Evolutionary conservation across 257 asterid species (phyloP), one percentile per base, ranked within the genome.

Genomic region (Thymus quinquecostatus): DNA sequence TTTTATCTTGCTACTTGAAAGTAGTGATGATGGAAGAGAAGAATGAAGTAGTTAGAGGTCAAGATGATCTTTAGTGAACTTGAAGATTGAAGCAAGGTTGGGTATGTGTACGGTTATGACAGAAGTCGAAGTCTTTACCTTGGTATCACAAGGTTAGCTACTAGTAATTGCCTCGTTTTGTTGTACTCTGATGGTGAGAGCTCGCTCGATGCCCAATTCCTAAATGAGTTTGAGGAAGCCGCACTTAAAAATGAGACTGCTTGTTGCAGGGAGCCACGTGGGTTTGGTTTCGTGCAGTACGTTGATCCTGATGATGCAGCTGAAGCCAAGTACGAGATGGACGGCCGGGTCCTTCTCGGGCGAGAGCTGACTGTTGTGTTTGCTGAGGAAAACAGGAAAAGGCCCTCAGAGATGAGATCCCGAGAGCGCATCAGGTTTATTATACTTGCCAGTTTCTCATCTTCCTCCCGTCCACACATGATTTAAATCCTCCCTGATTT

Each of bases 201-300:
- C 71, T 32, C 8, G 10, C 56, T 57, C 68, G 13, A 11, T 58
- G 55, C 33, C 29, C 30, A 14, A 53, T 29, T 59, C 9, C 40
- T 29, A 10, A 33, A 29, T 30, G 69, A 53, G 5, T 55, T 21
- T 6, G 33, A 21, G 57, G 55, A 53, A 60, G 75, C 65, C 70
- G 36, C 78, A 40, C 6, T 55, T 63, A 6, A 1, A 5, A 40
- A 14, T 53, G 8, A 7, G 6, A 33, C 58, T 57, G 64, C 5
- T 33, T 38, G 21, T 53, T 69, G 78, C 92, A 89, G 96, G 68
- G 87, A 88, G 69, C 94, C 94, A 0, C 86, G 98, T 8, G 98
- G 96, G 11, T 92, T 92, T 86, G 97, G 97, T 58, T 91, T 91
- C 70, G 96, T 91, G 67, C 96, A 91, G 68, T 91, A 59, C 68